phyloP scores from a whole-genome alignment of 208 protist genomes.

The Lotmaria passim region DNA sequence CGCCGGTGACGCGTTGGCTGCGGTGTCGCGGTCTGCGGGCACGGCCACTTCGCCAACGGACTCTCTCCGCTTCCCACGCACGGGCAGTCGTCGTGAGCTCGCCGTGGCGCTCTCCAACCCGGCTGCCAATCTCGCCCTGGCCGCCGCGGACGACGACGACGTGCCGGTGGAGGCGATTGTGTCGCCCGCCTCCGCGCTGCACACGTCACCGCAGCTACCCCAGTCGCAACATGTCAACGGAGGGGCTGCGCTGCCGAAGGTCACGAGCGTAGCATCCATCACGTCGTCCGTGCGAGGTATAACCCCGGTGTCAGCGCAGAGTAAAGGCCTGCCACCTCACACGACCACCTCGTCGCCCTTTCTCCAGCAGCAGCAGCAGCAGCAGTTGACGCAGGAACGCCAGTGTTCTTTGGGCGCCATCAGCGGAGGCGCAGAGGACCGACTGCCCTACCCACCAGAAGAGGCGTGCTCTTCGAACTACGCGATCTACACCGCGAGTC shows the following conservation, averaged over 20 bases:
- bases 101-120: slow-evolving; percentile 4
- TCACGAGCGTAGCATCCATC: slow-evolving; percentile 7
- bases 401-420: background rate
- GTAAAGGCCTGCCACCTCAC: background rate
- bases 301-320: background rate
- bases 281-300: slow-evolving; percentile 5
- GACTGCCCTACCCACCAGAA: background rate
- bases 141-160: slow-evolving; percentile 20
- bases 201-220: background rate
- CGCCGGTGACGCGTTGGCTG: background rate
- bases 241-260: too few species aligned
- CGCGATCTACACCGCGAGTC: background rate
- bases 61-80: background rate
- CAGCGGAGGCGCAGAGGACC: slow-evolving; percentile 4
- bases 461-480: too few species aligned
- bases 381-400: background rate
- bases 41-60: background rate
- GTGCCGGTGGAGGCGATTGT: slow-evolving; percentile 3
- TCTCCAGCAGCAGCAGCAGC: slow-evolving; percentile 6
- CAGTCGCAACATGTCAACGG: background rate
- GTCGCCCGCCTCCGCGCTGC: slow-evolving; percentile 2
- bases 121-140: slow-evolving; percentile 1
- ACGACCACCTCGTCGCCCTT: background rate
- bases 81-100: background rate
- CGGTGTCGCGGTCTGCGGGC: background rate